Evolutionary conservation across 2,329 filamentous ascomycete species (phyloP).

Genomic region (Penicillium sp.): DNA sequence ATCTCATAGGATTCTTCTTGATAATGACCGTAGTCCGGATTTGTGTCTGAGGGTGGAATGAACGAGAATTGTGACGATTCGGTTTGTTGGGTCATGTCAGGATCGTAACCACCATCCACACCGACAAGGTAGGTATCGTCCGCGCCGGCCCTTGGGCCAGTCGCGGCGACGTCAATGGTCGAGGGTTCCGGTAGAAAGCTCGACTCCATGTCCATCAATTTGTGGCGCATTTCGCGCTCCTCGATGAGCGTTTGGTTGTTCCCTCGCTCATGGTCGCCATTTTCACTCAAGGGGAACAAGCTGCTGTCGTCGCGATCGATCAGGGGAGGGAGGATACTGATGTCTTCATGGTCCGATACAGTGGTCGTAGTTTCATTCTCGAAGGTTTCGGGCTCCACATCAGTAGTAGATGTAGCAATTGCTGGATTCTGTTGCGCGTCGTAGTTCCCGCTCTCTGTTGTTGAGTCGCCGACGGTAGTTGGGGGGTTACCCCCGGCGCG

Average conservation of each 20-base stretch:
- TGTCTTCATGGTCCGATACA: constrained; percentile 28
- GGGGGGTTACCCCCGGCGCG: constrained; percentile 26
- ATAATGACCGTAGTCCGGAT: constrained; percentile 8
- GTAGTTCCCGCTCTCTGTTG: constrained; percentile 13
- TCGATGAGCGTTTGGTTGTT: constrained; percentile 50
- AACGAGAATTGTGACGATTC: constrained; percentile 29
- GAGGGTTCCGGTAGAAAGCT: constrained; percentile 62
- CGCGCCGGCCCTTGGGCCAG: constrained; percentile 28
- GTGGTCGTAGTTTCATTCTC: constrained; percentile 17
- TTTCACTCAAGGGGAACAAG: constrained; percentile 30
- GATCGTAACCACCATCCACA: constrained; percentile 27
- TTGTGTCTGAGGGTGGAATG: constrained; percentile 25
- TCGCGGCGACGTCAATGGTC: constrained; percentile 38
- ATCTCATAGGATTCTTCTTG: constrained; percentile 2
- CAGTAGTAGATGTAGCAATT: constrained; percentile 1
- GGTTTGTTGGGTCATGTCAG: constrained; percentile 14
- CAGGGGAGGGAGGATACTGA: constrained; percentile 32
- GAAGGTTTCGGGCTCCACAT: constrained; percentile 16
- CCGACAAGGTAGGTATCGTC: constrained; percentile 50
- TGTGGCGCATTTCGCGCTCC: constrained; percentile 60
- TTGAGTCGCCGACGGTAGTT: constrained; percentile 23
- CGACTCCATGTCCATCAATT: constrained; percentile 63
- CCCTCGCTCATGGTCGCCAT: constrained; percentile 34
- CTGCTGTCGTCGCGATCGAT: constrained; percentile 38
- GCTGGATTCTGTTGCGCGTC: constrained; percentile 20